Evolutionary conservation across 352 stramenopile species (phyloP).

Genomic region (Pythium myriotylum): DNA sequence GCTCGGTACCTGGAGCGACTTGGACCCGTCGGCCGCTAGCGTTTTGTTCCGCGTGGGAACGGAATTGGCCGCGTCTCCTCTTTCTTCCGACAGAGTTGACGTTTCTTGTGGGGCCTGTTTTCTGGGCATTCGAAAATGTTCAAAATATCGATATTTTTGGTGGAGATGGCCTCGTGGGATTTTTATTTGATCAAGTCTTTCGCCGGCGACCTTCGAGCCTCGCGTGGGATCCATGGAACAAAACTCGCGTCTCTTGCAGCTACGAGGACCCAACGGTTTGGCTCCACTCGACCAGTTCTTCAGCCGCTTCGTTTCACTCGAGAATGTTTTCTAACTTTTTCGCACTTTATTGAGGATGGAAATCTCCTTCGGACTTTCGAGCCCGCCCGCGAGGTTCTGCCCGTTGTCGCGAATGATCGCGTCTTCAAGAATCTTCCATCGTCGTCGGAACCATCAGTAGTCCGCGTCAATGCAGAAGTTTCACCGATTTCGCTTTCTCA

Average conservation of each 20-base stretch:
- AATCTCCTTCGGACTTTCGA: too few relatives aligned
- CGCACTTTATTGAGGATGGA: too few relatives aligned
- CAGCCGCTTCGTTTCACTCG: too few relatives aligned
- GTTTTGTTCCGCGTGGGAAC: constrained; percentile 2
- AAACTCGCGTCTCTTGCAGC: too few relatives aligned
- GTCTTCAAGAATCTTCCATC: too few relatives aligned
- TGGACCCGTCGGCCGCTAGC: background rate
- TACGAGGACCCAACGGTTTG: too few relatives aligned
- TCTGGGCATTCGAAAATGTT: constrained; percentile 13
- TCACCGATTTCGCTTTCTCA: background rate
- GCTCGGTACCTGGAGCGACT: too few relatives aligned
- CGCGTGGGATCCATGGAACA: constrained; percentile 12
- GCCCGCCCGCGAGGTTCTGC: too few relatives aligned
- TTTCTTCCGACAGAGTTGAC: constrained; percentile 22
- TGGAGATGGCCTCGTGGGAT: background rate
- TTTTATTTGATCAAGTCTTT: background rate
- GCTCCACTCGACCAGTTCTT: too few relatives aligned
- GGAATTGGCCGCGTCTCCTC: constrained; percentile 7
- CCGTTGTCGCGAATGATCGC: too few relatives aligned
- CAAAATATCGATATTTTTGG: constrained; percentile 18
- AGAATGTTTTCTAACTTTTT: too few relatives aligned
- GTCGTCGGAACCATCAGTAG: background rate
- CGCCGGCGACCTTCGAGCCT: background rate
- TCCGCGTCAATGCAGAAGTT: background rate
- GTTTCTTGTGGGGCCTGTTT: constrained; percentile 23